Evolutionary conservation across 2,329 filamentous ascomycete genomes (phyloP), one percentile per base, ranked within the genome.

Genomic region (Cercospora sp.): DNA sequence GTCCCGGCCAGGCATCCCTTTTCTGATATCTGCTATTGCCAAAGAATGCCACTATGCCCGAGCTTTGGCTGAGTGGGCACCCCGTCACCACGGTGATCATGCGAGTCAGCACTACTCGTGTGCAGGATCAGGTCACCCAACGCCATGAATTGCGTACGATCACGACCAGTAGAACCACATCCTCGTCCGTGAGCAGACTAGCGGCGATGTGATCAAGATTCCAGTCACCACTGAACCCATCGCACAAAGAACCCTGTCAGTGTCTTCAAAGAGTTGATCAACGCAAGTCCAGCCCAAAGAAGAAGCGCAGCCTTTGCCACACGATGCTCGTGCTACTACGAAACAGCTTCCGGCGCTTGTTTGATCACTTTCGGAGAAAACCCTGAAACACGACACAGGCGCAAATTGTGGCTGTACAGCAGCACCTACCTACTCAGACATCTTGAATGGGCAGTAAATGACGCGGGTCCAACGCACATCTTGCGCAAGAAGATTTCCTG

Each of bases 301-400:
- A 45, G 36, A 62, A 62, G 36, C 23, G 28, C 26, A 62, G 20
- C 42, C 28, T 26, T 62, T 31, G 60, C 60, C 60, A 51, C 60
- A 48, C 39, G 36, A 62, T 62, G 36, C n/a, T 62, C n/a, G 60
- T 62, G 36, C 60, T 8, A 48, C 60, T 23, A 20, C 42, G 36
- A 31, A n/a, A 26, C 60, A 51, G 20, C 16, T 48, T 26, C 60
- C 20, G 60, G 39, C 60, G 39, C 60, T 31, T 62, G 60, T 51
- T 62, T 31, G 26, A 28, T n/a, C 60, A 26, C 60, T 31, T 62
- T 62, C 60, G 60, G 60, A 48, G 60, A 30, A 51, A 45, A 48
- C 33, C 26, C 20, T 48, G 60, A 62, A 51, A 61, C 59, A 62
- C 42, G n/a, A 45, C 36, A 62, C 60, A 18, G 42, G 20, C 16